These are phyloP conservation scores for Pichia sp. DNA, from an alignment of 1,139 yeast species.

Conservation along the genomic window DNA sequence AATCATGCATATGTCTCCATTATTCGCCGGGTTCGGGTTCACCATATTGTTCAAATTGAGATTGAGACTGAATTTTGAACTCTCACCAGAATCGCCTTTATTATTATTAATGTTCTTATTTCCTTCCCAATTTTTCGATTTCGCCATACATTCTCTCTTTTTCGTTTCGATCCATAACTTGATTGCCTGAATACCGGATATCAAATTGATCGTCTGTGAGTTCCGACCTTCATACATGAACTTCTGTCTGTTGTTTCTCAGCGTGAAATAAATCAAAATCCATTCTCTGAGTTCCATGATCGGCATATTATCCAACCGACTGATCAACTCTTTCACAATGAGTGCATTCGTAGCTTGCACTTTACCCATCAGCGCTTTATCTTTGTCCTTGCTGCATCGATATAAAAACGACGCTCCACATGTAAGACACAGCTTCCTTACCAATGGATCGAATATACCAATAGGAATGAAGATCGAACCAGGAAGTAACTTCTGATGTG, in stretches of 20 bases:
- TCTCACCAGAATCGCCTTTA: not conserved
- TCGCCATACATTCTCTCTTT: not conserved
- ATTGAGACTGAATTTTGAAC: no score
- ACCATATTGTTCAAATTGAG: no score
- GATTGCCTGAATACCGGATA: conserved; percentile 23
- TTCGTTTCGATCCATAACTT: conserved; percentile 21
- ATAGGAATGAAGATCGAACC: conserved; percentile 37
- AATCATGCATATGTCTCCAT: not conserved
- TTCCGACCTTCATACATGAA: conserved; percentile 22
- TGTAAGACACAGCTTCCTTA: conserved; percentile 36
- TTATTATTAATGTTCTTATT: not conserved
- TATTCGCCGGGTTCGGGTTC: not conserved
- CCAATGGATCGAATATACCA: conserved; percentile 30
- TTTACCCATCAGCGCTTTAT: conserved; percentile 5
- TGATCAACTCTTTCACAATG: conserved; percentile 17
- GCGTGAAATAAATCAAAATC: conserved; percentile 25
- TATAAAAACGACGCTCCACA: conserved; percentile 37
- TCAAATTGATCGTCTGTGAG: conserved; percentile 21
- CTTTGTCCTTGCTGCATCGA: conserved; percentile 3
- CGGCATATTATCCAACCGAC: conserved; percentile 3
- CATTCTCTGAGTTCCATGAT: conserved; percentile 25
- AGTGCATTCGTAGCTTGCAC: conserved; percentile 17
- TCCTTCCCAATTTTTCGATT: not conserved
- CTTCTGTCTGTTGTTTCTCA: conserved; percentile 24
- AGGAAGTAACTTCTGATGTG: conserved; percentile 42